phyloP scores from a whole-genome alignment of 495 filamentous ascomycete species.

The Xylaria palmicola region DNA sequence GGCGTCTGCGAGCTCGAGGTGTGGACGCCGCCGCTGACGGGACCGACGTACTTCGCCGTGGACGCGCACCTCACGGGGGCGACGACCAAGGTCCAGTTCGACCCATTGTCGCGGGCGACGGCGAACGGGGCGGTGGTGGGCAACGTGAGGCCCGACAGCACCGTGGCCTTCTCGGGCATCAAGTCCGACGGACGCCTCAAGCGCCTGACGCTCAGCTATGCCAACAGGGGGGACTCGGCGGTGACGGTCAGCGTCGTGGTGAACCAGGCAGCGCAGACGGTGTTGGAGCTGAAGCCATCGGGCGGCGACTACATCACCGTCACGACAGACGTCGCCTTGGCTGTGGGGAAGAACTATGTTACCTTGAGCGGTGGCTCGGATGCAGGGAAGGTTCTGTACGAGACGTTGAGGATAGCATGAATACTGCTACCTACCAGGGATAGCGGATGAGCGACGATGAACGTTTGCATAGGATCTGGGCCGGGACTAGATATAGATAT shows the following conservation, averaged over 20 bases:
- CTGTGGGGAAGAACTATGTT: slow-evolving; percentile 32
- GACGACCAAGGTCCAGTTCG: slow-evolving; percentile 27
- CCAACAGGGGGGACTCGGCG: slow-evolving; percentile 18
- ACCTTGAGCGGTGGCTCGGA: slow-evolving; percentile 31
- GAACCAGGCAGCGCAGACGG: slow-evolving; percentile 25
- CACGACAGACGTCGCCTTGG: slow-evolving; percentile 17
- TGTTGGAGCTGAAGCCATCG: slow-evolving; percentile 19
- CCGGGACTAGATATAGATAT: no score
- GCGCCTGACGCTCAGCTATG: slow-evolving; percentile 23
- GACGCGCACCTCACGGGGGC: slow-evolving; percentile 33
- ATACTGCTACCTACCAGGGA: neutral
- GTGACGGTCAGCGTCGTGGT: slow-evolving; percentile 24
- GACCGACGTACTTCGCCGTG: slow-evolving; percentile 29
- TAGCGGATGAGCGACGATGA: no score
- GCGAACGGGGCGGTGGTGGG: slow-evolving; percentile 37
- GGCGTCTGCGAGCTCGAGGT: slow-evolving; percentile 40
- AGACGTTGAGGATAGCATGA: slow-evolving; percentile 21
- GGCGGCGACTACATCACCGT: slow-evolving; percentile 21
- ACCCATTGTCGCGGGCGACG: slow-evolving; percentile 27
- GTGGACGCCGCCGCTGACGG: slow-evolving; percentile 29
- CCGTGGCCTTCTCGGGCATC: slow-evolving; percentile 34
- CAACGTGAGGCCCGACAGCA: slow-evolving; percentile 23
- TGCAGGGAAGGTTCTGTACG: slow-evolving; percentile 16
- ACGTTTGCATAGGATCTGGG: no score
- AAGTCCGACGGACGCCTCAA: slow-evolving; percentile 17